Evolutionary conservation across 2,329 filamentous ascomycete species (phyloP), one percentile per base, ranked within the genome.

Genomic region (Pleomassaria siparia): DNA sequence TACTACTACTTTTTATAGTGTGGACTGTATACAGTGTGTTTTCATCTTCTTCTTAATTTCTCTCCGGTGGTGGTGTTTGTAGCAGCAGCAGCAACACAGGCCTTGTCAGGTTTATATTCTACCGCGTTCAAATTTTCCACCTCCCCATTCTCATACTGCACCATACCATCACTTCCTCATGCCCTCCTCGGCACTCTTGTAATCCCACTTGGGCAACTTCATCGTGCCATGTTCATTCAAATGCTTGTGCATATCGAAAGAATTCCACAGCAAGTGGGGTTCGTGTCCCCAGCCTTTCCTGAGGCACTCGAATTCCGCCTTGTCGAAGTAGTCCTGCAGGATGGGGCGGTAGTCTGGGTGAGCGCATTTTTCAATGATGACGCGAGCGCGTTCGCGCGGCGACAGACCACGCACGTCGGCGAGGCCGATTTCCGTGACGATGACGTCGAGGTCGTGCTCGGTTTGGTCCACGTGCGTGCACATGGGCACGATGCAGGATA

Each of bases 391-490:
- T 78, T 95, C 89, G 44, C 85, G 81, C 1, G 91, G 90, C 55
- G 82, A 85, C 56, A 95, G 76, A 43, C 90, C 90, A 33, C 89
- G 83, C 1, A 95, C 90, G 64, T 95, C 90, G 22, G 90, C 91
- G 20, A 95, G 81, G 48, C 91, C 90, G 69, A 83, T 81, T 66
- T 85, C 82, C 0, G 82, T 84, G n/a, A 95, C 90, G 37, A 95
- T 74, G n/a, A 95, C 85, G 60, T 95, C 90, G 30, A 95, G 80
- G 68, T 95, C 91, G 72, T 95, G 90, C 76, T 95, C 91, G 0
- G 91, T 95, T 80, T 95, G 90, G 73, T 95, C 90, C 57, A 95
- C 79, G 74, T 95, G 91, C 3, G 89, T 95, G 74, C 86, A 90
- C 87, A 95, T 92, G 50, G 90, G 90, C n/a, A 95, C 89, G 62